A percentile compares a stretch with the other conserved stretches of the same genome.
Evolutionary conservation across 495 filamentous ascomycete species (phyloP).

Genomic region (Penicillium canescens): DNA sequence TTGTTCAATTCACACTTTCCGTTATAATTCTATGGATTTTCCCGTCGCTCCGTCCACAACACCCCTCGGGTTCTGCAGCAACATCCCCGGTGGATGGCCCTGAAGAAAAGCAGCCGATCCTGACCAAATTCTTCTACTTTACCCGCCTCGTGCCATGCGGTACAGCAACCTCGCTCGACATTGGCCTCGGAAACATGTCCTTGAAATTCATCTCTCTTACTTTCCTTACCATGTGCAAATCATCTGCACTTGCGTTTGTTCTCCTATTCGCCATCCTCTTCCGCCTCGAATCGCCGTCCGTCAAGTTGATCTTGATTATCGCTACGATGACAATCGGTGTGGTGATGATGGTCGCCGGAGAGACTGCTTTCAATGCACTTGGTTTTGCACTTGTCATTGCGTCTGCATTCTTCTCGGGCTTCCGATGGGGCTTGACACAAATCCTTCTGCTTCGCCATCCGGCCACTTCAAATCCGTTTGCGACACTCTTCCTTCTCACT

Average conservation of each 20-base stretch:
- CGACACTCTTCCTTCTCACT: constrained; percentile 93
- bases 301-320: constrained; percentile 84
- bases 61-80: constrained; percentile 43
- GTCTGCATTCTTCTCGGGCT: constrained; percentile 91
- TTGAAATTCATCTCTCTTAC: constrained; percentile 94
- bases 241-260: constrained; percentile 91
- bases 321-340: constrained; percentile 92
- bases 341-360: constrained; percentile 98
- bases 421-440: constrained; percentile 96
- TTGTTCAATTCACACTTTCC: constrained; percentile 88
- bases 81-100: constrained; percentile 47
- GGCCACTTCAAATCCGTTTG: constrained; percentile 95
- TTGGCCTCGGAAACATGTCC: constrained; percentile 94
- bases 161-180: constrained; percentile 89
- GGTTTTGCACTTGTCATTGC: constrained; percentile 92
- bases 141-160: constrained; percentile 93
- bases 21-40: constrained; percentile 78
- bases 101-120: constrained; percentile 61
- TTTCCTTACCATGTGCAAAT: constrained; percentile 99
- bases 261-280: constrained; percentile 95
- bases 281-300: constrained; percentile 83
- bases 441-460: constrained; percentile 93
- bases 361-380: constrained; percentile 84
- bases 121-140: constrained; percentile 89
- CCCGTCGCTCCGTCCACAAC: constrained; percentile 76